Conservation (phyloP, 2,329 filamentous ascomycete genomes). For the Coleophoma crateriformis region DNA sequence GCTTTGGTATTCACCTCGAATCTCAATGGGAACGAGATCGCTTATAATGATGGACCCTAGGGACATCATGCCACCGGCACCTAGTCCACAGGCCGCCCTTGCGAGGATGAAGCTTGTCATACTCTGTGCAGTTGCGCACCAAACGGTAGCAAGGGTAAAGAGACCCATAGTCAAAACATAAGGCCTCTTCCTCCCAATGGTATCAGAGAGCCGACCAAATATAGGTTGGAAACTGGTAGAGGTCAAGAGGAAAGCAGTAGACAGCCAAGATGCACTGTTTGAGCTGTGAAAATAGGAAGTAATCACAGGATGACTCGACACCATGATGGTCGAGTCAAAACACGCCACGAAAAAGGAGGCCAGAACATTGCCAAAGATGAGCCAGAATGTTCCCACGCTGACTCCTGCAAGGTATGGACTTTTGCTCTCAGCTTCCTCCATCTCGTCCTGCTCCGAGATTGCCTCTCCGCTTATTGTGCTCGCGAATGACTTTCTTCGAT, state of each 20-base stretch:
- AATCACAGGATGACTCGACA: slow-evolving; percentile 74
- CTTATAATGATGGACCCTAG: slow-evolving; percentile 67
- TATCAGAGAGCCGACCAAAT: slow-evolving; percentile 69
- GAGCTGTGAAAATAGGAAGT: slow-evolving; percentile 74
- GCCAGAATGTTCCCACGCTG: slow-evolving; percentile 46
- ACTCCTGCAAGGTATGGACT: slow-evolving; percentile 36
- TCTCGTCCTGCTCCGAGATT: slow-evolving; percentile 8
- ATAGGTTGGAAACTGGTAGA: slow-evolving; percentile 73
- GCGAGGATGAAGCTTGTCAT: slow-evolving; percentile 69
- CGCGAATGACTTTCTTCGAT: slow-evolving; percentile 14
- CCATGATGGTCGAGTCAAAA: slow-evolving; percentile 79
- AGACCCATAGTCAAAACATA: slow-evolving; percentile 59
- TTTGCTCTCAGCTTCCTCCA: slow-evolving; percentile 11
- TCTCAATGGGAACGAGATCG: slow-evolving; percentile 67
- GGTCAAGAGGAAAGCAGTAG: slow-evolving; percentile 72
- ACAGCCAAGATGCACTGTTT: slow-evolving; percentile 78
- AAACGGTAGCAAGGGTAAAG: slow-evolving; percentile 60
- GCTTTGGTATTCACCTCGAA: slow-evolving; percentile 62
- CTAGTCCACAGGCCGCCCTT: slow-evolving; percentile 65
- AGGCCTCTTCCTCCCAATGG: slow-evolving; percentile 61
- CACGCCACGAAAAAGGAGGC: slow-evolving; percentile 52
- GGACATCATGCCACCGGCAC: slow-evolving; percentile 65
- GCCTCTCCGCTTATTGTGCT: slow-evolving; percentile 11
- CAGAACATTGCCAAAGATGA: slow-evolving; percentile 55
- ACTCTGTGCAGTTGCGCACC: slow-evolving; percentile 62